phyloP scores from a whole-genome alignment of 257 asterid genomes.

The Verbena officinalis region DNA sequence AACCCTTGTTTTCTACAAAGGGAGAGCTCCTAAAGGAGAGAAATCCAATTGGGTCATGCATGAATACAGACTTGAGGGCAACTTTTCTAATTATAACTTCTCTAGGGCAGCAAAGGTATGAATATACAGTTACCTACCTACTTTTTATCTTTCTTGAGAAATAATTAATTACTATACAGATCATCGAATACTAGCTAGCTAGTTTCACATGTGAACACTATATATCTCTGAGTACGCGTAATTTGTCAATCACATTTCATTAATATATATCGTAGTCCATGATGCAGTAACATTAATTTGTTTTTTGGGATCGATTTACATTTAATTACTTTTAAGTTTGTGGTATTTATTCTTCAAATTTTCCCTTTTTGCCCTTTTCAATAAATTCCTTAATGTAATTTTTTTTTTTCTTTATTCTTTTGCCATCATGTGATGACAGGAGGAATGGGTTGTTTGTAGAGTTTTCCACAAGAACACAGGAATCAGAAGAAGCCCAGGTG shows the following conservation, averaged over 20 bases:
- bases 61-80: constrained; percentile 73
- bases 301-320: too few relatives aligned
- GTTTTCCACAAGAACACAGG: constrained; percentile 64
- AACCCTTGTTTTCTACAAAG: constrained; percentile 89
- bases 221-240: too few relatives aligned
- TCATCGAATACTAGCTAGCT: too few relatives aligned
- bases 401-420: neutral
- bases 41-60: constrained; percentile 90
- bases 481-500: constrained; percentile 38
- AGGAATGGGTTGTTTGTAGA: constrained; percentile 75
- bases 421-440: constrained; percentile 42
- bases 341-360: neutral
- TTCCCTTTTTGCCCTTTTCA: neutral
- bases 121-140: neutral
- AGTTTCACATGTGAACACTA: too few relatives aligned
- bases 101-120: constrained; percentile 72
- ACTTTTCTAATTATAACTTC: constrained; percentile 54
- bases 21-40: constrained; percentile 91
- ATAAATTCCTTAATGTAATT: too few relatives aligned
- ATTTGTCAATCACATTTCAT: too few relatives aligned
- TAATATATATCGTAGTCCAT: too few relatives aligned
- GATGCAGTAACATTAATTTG: too few relatives aligned
- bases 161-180: too few relatives aligned
- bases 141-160: neutral
- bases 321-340: neutral